Evolutionary conservation across 148 eudicot species (phyloP).

Genomic region (Camellia japonica): DNA sequence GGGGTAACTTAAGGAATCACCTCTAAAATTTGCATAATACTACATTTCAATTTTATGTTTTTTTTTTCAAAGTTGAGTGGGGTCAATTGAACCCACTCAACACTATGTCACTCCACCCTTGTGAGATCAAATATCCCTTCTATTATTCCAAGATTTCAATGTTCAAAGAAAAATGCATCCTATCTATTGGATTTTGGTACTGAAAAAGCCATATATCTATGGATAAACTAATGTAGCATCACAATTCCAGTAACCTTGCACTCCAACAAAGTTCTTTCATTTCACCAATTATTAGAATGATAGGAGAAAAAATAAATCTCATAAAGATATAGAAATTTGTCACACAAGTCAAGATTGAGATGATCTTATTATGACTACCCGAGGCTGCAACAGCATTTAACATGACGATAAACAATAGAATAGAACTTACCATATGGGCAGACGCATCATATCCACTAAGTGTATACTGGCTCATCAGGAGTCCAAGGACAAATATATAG

Average conservation of each 20-base stretch:
- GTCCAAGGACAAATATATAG: slow-evolving; percentile 87
- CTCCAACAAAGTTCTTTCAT: background rate
- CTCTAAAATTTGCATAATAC: no score
- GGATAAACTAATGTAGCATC: background rate
- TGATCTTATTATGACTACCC: background rate
- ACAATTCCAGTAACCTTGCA: background rate
- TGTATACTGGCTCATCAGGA: slow-evolving; percentile 95
- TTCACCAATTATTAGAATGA: background rate
- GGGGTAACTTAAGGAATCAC: no score
- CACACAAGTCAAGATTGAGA: background rate
- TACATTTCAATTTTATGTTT: no score
- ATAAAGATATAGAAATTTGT: no score
- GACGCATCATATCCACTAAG: slow-evolving; percentile 92
- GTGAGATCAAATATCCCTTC: no score
- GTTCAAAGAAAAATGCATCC: background rate
- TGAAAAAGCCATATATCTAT: background rate
- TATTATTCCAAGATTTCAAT: no score
- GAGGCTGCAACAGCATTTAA: background rate
- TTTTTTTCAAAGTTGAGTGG: no score
- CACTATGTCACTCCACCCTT: no score
- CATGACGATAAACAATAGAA: slow-evolving; percentile 1
- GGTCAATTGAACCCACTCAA: no score
- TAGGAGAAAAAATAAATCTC: background rate
- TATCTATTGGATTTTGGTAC: background rate
- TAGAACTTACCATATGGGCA: slow-evolving; percentile 79